Evolutionary conservation across 2,329 filamentous ascomycete species (phyloP).

Genomic region (Parafenestella ontariensis): DNA sequence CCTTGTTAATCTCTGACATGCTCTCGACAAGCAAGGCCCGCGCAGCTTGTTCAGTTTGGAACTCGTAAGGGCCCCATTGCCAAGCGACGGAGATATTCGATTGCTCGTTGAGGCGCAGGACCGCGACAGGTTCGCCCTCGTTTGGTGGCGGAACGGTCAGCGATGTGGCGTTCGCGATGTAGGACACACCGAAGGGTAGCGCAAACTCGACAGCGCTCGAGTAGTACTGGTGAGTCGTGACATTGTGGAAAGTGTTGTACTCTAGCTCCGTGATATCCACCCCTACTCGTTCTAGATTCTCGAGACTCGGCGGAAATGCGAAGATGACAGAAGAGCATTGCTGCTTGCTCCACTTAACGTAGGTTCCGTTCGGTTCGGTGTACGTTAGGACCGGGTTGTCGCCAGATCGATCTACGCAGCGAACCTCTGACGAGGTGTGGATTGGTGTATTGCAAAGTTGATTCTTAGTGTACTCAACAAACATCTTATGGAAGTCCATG

Average conservation of each 20-base stretch:
- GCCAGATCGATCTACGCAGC: constrained; percentile 46
- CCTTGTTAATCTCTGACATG: constrained; percentile 45
- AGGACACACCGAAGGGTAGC: constrained; percentile 47
- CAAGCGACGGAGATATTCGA: constrained; percentile 45
- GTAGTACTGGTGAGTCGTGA: constrained; percentile 47
- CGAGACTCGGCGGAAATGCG: constrained; percentile 45
- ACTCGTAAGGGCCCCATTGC: constrained; percentile 49
- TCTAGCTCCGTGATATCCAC: constrained; percentile 45
- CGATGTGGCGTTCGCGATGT: constrained; percentile 36
- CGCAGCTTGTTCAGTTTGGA: constrained; percentile 35
- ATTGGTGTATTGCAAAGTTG: constrained; percentile 42
- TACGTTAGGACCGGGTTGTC: constrained; percentile 42
- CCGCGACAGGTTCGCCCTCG: constrained; percentile 43
- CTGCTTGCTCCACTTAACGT: constrained; percentile 42
- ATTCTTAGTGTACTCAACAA: constrained; percentile 40
- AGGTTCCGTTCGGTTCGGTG: constrained; percentile 38
- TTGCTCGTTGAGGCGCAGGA: constrained; percentile 38
- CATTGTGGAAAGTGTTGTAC: constrained; percentile 39
- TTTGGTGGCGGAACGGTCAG: constrained; percentile 40
- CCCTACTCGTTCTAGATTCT: constrained; percentile 41
- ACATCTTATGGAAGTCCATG: constrained; percentile 49
- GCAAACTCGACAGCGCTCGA: constrained; percentile 43
- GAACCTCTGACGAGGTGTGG: constrained; percentile 41
- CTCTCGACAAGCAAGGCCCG: constrained; percentile 38
- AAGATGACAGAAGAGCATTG: constrained; percentile 46